Base-by-base conservation (phyloP, 352 stramenopile genomes). In the Globisporangium apiculatum region DNA sequence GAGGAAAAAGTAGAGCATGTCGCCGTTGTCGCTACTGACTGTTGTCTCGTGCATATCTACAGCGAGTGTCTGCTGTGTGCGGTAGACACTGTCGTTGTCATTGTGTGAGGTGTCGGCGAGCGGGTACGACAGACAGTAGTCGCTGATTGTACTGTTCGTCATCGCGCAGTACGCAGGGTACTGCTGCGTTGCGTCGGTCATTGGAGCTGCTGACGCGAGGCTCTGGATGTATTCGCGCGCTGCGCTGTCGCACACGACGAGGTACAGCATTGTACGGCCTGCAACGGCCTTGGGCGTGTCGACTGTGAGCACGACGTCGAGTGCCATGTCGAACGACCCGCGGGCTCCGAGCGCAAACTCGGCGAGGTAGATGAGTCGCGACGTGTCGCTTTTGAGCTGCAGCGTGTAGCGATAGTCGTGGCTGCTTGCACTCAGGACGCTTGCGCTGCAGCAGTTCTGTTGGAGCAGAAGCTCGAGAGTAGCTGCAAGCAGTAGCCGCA, bases 121-220 rank as follows among this genome's bases (percentile, higher is more conserved):
- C 40, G 63, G 65, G 51, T 71, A 80, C 18, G 78, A 85, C 18
- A 68, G 57, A 17, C 75, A 88, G 43, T 78, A 68, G 43, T 83
- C 70, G 47, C 55, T 66, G 2, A 86, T 57, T 1, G 78, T 85
- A 31, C 65, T 73, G 60, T 82, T 81, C 9, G 60, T 51, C 66
- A 88, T 79, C 5, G 75, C 62, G 40, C 78, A 85, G 52, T 75
- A 84, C 0, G 67, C 37, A 4, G 71, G 69, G 67, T 60, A 1
- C 71, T 61, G 15, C 48, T 58, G 46, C 15, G 60, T 12, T 8
- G 42, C 41, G 14, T 35, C 49, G 14, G 42, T 7, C 3, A 5
- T n/a, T 11, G 11, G 6, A 17, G 6, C n/a, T n/a, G 42, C 5
- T n/a, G 12, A 11, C 7, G 42, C 42, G 42, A 47, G 11, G 9